Evolutionary conservation across 352 stramenopile species (phyloP), one percentile per base, ranked within the genome.

Genomic region (Globisporangium yorkense): DNA sequence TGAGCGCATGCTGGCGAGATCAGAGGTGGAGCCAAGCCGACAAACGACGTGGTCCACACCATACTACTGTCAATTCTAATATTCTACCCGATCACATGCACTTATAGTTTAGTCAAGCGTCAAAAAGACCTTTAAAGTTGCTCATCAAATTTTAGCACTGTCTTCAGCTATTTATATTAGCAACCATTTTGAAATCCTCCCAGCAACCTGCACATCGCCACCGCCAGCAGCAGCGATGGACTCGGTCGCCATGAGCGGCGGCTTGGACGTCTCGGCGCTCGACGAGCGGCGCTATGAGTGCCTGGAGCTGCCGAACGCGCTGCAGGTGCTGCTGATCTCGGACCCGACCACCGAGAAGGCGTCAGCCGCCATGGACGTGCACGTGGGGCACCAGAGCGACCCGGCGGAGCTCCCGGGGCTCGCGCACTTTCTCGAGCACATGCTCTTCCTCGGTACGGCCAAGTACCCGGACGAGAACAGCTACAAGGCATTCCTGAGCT

Each of bases 391-490:
- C 62, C 86, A 96, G 63, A 92, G 81, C 58, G 93, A 98, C 77
- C 94, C 82, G 6, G 66, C 72, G 24, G 67, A 94, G 31, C 61
- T 97, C 8, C 87, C 91, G 1, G 91, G 91, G 0, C 80, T 97
- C 21, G 89, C 91, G 45, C 91, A 97, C 58, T 97, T 99, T 51
- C 61, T 86, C 43, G 96, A 99, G 70, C 96, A 99, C 81, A 98
- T 99, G 94, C 71, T 99, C 5, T 99, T 99, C 65, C 68, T 99
- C 5, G 97, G 97, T 13, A 99, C 96, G 31, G 66, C 86, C 47
- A 96, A 98, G 65, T 99, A 98, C 70, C 96, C 97, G 5, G 78
- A 97, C 44, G 96, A 99, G 73, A 96, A 97, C 72, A 95, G 80
- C 40, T 99, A 97, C 71, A 88, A 92, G 65, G 74, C 87, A 57